Conservation (phyloP, 164 flowering plant genomes). For the Tetrastigma voinierianum region DNA sequence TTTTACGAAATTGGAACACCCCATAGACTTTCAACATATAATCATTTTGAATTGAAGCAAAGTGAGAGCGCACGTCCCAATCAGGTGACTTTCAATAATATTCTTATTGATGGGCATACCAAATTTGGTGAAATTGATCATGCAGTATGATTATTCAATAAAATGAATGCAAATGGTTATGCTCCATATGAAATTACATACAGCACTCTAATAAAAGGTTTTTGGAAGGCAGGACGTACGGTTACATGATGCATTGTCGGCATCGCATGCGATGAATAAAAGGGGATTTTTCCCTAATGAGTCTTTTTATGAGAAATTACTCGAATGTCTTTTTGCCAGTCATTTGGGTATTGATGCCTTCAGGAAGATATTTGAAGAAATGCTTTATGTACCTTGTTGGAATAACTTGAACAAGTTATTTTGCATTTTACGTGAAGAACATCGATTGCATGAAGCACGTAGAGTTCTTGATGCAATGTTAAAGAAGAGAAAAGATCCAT, state of each 20-base stretch:
- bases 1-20: too few relatives aligned
- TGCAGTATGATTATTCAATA: slow-evolving; percentile 47
- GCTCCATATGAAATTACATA: slow-evolving; percentile 41
- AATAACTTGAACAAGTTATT: slow-evolving; percentile 31
- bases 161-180: slow-evolving; percentile 44
- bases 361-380: slow-evolving; percentile 40
- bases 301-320: slow-evolving; percentile 37
- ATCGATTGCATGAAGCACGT: slow-evolving; percentile 35
- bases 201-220: slow-evolving; percentile 48
- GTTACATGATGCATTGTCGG: slow-evolving; percentile 45
- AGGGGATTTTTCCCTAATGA: slow-evolving; percentile 47
- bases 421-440: slow-evolving; percentile 29
- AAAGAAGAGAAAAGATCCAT: slow-evolving; percentile 16
- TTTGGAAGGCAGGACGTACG: slow-evolving; percentile 44
- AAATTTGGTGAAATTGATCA: slow-evolving; percentile 33
- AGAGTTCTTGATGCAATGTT: slow-evolving; percentile 24
- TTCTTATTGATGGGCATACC: slow-evolving; percentile 50
- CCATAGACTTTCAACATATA: too few relatives aligned
- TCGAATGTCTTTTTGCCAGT: slow-evolving; percentile 29
- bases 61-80: slow-evolving; percentile 45
- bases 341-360: slow-evolving; percentile 34
- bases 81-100: slow-evolving; percentile 59
- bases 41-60: slow-evolving; percentile 39
- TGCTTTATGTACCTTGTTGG: slow-evolving; percentile 40
- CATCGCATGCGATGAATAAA: slow-evolving; percentile 47